Evolutionary conservation across 1,284 basidiomycete species (phyloP), one percentile per base, ranked within the genome.

Genomic region (Schizophyllum commune): DNA sequence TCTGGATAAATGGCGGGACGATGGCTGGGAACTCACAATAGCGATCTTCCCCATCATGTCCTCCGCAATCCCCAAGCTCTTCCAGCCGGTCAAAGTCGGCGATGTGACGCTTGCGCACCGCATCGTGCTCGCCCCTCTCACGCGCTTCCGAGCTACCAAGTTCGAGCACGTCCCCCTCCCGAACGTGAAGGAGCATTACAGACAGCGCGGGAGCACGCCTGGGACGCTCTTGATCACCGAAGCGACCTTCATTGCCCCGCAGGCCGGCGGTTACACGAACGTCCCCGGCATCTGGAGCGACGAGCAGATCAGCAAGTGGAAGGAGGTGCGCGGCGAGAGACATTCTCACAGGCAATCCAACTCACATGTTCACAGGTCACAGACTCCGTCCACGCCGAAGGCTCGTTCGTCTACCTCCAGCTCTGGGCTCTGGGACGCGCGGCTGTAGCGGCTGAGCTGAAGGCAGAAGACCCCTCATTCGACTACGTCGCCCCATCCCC

Each of bases 91-190:
- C 27, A 27, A 27, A 5, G 27, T 27, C 5, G 27, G 64, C 9
- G 57, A 51, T 32, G 51, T 77, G 60, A 64, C 67, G 6, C 75
- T 83, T 52, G 59, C 71, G 56, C 77, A 82, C 64, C 75, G 82
- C 13, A 68, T 83, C 52, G 79, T 78, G 5, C 68, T 83, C 58
- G 79, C 80, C 1, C 81, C 81, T 2, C 65, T 82, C 58, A 83
- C 82, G 7, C 61, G 69, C 27, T 65, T 65, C 32, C 62, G 68
- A 27, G 66, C 66, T 17, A 56, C 64, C 27, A 56, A 62, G 1
- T 27, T 27, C 27, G 22, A 61, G 59, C 67, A 69, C 59, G 66
- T 72, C 7, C 72, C 68, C 21, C 56, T 65, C 19, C 69, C 73
- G 2, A 65, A 70, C 2, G 69, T 68, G 6, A 65, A 66, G 19